Conservation (phyloP, 805 yeast species). For the Ogataea methanolica region DNA sequence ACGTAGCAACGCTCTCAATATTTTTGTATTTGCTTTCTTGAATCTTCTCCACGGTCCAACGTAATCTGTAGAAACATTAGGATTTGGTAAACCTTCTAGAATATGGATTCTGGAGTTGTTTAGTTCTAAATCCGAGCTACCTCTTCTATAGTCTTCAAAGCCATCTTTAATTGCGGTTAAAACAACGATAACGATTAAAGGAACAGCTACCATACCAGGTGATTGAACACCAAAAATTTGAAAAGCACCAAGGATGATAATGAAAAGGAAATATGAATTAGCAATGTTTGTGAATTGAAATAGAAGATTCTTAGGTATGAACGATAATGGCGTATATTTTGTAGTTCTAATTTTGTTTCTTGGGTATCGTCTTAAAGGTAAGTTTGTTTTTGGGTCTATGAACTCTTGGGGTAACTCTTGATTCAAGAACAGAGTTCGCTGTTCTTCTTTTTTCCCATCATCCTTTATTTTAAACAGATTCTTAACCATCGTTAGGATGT, state of each 20-base stretch:
- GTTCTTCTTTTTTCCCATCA: constrained; percentile 1
- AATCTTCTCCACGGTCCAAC: constrained; percentile 64
- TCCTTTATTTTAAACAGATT: constrained; percentile 2
- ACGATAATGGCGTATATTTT: constrained; percentile 54
- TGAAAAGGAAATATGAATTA: constrained; percentile 50
- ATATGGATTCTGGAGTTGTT: constrained; percentile 62
- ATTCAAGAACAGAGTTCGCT: constrained; percentile 53
- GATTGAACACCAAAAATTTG: constrained; percentile 67
- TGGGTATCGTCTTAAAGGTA: constrained; percentile 36
- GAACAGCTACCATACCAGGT: constrained; percentile 76
- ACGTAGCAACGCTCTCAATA: constrained; percentile 9
- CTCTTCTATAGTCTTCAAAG: constrained; percentile 69
- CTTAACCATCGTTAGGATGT: constrained; percentile 4
- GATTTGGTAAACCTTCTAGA: constrained; percentile 49
- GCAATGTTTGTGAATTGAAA: constrained; percentile 58
- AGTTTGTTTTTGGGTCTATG: constrained; percentile 51
- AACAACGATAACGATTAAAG: constrained; percentile 71
- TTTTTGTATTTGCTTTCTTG: constrained; percentile 49
- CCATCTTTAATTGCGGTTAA: constrained; percentile 76
- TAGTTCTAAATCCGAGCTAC: constrained; percentile 58
- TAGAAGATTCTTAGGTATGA: constrained; percentile 51
- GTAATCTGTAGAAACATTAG: constrained; percentile 50
- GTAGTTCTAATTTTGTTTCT: constrained; percentile 60
- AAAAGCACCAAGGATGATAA: constrained; percentile 55
- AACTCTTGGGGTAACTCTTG: constrained; percentile 54